A percentile compares a stretch with the other conserved stretches of the same genome.
These are phyloP conservation scores for Melampsora medusae DNA, from an alignment of 1,284 basidiomycete genomes.

Conservation along the genomic window DNA sequence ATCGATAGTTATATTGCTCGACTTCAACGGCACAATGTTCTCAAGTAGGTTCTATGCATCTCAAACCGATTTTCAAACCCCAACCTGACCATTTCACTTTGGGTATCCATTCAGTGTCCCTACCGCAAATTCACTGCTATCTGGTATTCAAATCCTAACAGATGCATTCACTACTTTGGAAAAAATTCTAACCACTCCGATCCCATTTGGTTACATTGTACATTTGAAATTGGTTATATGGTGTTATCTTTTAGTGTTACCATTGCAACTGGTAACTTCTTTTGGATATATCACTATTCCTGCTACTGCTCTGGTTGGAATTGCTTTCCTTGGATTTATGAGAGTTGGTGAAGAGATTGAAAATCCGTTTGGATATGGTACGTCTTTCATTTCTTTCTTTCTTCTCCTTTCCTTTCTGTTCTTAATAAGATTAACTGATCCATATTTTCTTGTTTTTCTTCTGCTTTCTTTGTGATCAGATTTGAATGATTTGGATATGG, in stretches of 20 bases:
- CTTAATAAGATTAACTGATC: too few relatives aligned
- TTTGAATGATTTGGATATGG: conserved; percentile 42
- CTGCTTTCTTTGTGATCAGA: background rate
- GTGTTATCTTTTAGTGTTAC: conserved; percentile 35
- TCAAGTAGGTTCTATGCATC: conserved; percentile 3
- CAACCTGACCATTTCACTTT: background rate
- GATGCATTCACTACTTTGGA: conserved; percentile 5
- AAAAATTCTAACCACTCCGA: conserved; percentile 21
- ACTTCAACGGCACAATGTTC: background rate
- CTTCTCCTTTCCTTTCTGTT: background rate
- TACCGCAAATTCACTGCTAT: conserved; percentile 6
- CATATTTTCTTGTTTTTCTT: too few relatives aligned
- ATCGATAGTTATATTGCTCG: background rate
- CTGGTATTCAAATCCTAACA: background rate
- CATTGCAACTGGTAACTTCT: conserved; percentile 27
- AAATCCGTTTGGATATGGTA: conserved; percentile 43
- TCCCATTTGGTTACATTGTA: conserved; percentile 41
- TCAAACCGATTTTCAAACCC: background rate
- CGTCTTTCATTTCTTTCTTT: background rate
- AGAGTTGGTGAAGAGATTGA: conserved; percentile 40
- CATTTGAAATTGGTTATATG: conserved; percentile 38
- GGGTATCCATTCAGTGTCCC: background rate
- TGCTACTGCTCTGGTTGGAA: conserved; percentile 14
- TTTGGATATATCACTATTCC: conserved; percentile 40
- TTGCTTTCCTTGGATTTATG: conserved; percentile 38